Evolutionary conservation across 257 asterid species (phyloP), one percentile per base, ranked within the genome.

Genomic region (Thymus mandschuricus): DNA sequence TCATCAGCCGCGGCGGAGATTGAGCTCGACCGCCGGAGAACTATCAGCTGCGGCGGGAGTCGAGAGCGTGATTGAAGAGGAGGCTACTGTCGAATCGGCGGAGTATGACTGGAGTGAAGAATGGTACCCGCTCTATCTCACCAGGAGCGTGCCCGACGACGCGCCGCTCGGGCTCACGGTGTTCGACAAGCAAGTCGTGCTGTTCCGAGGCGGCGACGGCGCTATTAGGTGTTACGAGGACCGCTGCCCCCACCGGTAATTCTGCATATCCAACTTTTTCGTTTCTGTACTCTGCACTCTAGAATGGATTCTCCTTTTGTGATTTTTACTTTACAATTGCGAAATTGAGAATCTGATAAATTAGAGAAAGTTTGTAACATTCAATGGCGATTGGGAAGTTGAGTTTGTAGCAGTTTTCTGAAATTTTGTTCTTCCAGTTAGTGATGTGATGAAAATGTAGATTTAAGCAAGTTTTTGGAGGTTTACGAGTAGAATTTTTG

Each of bases 161-260:
- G 89, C 98, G 44, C 97, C 98, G 38, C 74, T 92, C 57, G 97
- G 97, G 6, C 96, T 92, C 66, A 92, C 93, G 65, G 98, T 92
- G 15, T 92, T 85, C 76, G 95, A 92, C 59, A 90, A 92, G 76
- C 97, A 90, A 71, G 81, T 92, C 65, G 98, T 92, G 27, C 55
- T 92, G 80, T 90, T 87, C 48, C 84, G 77, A 45, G 95, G 88
- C 81, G 97, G 91, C 34, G 73, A 55, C 57, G 98, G 97, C 4
- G 93, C 76, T 63, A 73, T 90, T 56, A 78, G 82, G 68, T 92
- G 98, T 73, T 81, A 75, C 67, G 87, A 92, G 72, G 98, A 92
- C 69, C 87, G 97, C 4, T 92, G 98, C 77, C 97, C 97, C 56
- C 97, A 92, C 75, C 86, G 98, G 97, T 92, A 60, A 15, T 44